Conservation (phyloP, 2,329 filamentous ascomycete species). For the Sporothrix brunneoviolacea region DNA sequence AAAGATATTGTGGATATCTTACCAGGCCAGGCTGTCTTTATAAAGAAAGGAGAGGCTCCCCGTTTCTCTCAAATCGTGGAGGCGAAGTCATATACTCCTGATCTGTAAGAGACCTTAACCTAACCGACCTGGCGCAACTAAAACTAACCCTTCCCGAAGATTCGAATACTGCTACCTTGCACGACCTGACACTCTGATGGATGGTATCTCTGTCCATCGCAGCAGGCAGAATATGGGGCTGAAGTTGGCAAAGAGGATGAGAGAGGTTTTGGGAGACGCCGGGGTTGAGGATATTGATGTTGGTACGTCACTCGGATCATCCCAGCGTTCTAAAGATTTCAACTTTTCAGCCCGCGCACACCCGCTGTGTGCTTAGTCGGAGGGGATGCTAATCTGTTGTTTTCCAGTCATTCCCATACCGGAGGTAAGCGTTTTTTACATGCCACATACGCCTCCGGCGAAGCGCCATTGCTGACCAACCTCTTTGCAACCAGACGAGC, state of each 20-base stretch:
- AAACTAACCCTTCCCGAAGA: too few relatives aligned
- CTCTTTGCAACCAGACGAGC: conserved; percentile 59
- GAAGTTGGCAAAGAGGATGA: conserved; percentile 69
- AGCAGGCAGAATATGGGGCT: conserved; percentile 82
- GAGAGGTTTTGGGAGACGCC: conserved; percentile 59
- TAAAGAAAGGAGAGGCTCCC: conserved; percentile 66
- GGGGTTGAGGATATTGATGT: conserved; percentile 71
- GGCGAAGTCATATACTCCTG: conserved; percentile 66
- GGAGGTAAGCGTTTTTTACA: too few relatives aligned
- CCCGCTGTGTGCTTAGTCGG: too few relatives aligned
- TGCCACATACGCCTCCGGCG: too few relatives aligned
- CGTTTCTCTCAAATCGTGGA: conserved; percentile 69
- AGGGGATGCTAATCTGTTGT: too few relatives aligned
- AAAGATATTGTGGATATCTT: conserved; percentile 67
- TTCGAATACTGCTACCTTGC: conserved; percentile 89
- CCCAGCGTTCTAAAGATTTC: too few relatives aligned
- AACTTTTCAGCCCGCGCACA: too few relatives aligned
- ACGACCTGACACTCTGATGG: conserved; percentile 72
- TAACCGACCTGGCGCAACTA: too few relatives aligned
- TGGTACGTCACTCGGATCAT: too few relatives aligned
- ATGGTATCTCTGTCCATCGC: conserved; percentile 80
- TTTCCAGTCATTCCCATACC: too few relatives aligned
- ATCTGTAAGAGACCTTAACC: too few relatives aligned
- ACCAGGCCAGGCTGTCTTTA: conserved; percentile 59
- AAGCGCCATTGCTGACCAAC: too few relatives aligned